Conservation (phyloP, 345 rosid species). For the Gossypium thurberi region DNA sequence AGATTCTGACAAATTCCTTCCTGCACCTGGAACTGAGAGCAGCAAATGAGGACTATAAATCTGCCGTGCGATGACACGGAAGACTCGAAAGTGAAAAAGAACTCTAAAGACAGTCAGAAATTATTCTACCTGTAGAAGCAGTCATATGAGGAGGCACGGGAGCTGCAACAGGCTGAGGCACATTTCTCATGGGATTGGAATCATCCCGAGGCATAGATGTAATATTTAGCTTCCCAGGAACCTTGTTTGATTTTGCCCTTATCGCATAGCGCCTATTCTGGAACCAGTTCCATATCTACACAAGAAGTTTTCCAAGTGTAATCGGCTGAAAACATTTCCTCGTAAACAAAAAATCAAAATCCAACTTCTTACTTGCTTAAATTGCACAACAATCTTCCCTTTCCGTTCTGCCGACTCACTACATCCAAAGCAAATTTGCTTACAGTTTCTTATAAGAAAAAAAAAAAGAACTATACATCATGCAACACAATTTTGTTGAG, state of each 20-base stretch:
- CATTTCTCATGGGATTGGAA: constrained; percentile 47
- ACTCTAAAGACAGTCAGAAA: not conserved
- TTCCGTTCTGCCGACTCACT: constrained; percentile 74
- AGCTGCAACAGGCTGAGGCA: constrained; percentile 50
- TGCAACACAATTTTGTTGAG: not conserved
- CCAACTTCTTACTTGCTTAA: constrained; percentile 74
- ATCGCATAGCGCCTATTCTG: constrained; percentile 94
- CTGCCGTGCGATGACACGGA: not conserved
- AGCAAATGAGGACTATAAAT: constrained; percentile 7
- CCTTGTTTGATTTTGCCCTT: constrained; percentile 73
- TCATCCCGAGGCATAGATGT: constrained; percentile 66
- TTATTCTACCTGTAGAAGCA: constrained; percentile 51
- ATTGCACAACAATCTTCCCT: constrained; percentile 81
- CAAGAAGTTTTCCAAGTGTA: not conserved
- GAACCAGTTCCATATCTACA: constrained; percentile 98
- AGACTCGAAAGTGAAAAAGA: not conserved
- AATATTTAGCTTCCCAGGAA: constrained; percentile 79
- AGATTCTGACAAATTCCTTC: constrained; percentile 55
- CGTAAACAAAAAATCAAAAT: not conserved
- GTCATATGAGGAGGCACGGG: constrained; percentile 42
- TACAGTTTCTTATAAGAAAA: constrained; percentile 4
- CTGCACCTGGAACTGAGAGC: constrained; percentile 38
- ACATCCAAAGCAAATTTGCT: constrained; percentile 22
- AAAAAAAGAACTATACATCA: constrained; percentile 7
- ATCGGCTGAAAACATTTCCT: not conserved